Conservation (phyloP, 805 yeast species). For the Limtongia smithiae region DNA sequence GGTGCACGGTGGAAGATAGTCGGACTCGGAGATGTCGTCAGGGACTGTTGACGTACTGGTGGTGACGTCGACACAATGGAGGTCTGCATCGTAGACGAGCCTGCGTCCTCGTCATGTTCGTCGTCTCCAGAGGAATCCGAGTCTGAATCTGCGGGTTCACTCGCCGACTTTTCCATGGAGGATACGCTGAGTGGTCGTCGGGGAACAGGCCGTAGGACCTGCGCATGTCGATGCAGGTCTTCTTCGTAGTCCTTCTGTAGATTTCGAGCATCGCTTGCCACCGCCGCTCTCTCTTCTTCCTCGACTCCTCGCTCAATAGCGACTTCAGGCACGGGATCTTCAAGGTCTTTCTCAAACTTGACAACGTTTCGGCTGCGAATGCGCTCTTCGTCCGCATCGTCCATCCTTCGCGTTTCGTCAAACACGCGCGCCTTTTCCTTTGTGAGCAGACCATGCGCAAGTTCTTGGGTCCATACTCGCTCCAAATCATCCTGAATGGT, state of each 20-base stretch:
- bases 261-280: not conserved
- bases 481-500: not conserved
- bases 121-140: not conserved
- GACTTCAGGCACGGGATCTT: not conserved
- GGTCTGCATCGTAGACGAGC: not conserved
- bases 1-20: constrained; percentile 5
- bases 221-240: not conserved
- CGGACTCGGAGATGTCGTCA: not conserved
- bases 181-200: not conserved
- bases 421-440: not conserved
- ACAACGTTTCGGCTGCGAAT: not conserved
- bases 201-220: not conserved
- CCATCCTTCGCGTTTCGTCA: constrained; percentile 1
- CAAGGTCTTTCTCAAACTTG: not conserved
- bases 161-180: not conserved
- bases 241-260: not conserved
- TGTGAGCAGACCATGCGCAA: not conserved
- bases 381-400: constrained; percentile 1
- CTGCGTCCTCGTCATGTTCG: not conserved
- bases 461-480: not conserved
- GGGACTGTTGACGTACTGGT: not conserved
- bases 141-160: not conserved
- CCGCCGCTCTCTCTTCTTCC: not conserved
- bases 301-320: not conserved
- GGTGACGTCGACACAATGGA: not conserved